Evolutionary conservation across 1,284 basidiomycete species (phyloP).

Genomic region (Rhodotorula sp.): DNA sequence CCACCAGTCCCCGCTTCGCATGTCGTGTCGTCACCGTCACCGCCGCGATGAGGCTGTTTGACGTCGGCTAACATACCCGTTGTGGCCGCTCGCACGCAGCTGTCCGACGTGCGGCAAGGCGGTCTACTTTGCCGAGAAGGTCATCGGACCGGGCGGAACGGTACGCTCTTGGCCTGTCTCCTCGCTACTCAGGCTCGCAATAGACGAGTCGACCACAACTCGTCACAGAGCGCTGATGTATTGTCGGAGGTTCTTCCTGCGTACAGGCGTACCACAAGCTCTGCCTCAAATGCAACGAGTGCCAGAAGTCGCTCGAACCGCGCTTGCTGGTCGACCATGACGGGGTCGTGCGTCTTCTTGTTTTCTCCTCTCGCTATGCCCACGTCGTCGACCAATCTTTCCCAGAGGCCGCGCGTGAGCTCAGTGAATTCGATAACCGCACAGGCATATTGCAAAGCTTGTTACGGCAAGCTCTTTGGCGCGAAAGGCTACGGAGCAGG

Average conservation of each 20-base stretch:
- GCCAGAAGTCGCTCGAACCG: slow-evolving; percentile 51
- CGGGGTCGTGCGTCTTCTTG: slow-evolving; percentile 42
- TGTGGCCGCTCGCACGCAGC: slow-evolving; percentile 20
- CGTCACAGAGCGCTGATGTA: no score
- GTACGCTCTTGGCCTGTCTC: slow-evolving; percentile 35
- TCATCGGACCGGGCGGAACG: slow-evolving; percentile 50
- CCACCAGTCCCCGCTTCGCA: neutral
- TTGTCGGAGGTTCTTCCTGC: no score
- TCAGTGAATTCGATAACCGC: neutral
- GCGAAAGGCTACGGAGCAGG: slow-evolving; percentile 34
- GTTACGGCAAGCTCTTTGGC: slow-evolving; percentile 25
- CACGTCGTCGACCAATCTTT: no score
- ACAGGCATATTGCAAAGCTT: slow-evolving; percentile 36
- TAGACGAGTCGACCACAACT: neutral
- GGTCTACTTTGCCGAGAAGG: slow-evolving; percentile 52
- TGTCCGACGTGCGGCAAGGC: slow-evolving; percentile 49
- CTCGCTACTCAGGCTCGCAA: neutral
- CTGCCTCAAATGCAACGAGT: slow-evolving; percentile 51
- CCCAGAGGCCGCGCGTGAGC: no score
- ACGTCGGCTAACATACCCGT: neutral
- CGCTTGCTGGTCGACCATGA: slow-evolving; percentile 51
- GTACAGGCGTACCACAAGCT: slow-evolving; percentile 52
- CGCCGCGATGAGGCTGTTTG: neutral
- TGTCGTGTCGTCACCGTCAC: neutral
- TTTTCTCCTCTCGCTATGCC: neutral